A percentile compares a stretch with the other conserved stretches of the same genome.
Conservation (phyloP, 2,329 filamentous ascomycete genomes). For the Neonectria magnoliae region DNA sequence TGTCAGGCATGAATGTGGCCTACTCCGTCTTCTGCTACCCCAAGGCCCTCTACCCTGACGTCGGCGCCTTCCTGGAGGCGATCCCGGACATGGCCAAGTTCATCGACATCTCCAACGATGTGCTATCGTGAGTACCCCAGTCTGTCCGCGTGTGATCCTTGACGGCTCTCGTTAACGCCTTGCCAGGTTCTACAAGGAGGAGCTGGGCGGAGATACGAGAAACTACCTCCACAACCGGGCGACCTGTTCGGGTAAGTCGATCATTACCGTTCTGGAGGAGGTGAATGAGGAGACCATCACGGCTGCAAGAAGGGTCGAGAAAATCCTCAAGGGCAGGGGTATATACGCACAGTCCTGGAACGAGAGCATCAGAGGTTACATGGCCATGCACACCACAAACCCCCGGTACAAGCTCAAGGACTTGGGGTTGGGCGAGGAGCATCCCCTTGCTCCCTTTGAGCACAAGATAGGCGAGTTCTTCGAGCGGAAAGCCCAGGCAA, state of each 20-base stretch:
- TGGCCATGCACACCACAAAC: constrained; percentile 21
- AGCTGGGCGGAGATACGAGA: constrained; percentile 11
- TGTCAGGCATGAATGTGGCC: constrained; percentile 14
- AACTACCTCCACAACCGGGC: constrained; percentile 19
- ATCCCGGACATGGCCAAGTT: constrained; percentile 8
- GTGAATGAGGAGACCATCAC: constrained; percentile 11
- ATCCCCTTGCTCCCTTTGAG: constrained; percentile 13
- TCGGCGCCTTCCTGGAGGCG: constrained; percentile 10
- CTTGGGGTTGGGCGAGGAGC: constrained; percentile 7
- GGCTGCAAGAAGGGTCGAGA: constrained; percentile 9
- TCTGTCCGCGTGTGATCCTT: background rate
- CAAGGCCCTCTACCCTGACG: constrained; percentile 11
- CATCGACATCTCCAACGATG: constrained; percentile 4
- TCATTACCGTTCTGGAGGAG: constrained; percentile 5
- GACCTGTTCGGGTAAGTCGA: constrained; percentile 4
- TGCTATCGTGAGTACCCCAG: constrained; percentile 1
- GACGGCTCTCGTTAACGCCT: background rate
- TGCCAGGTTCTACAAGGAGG: constrained; percentile 17
- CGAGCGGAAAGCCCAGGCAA: background rate
- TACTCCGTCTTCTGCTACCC: constrained; percentile 19
- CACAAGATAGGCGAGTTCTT: constrained; percentile 16
- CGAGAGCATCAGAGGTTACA: constrained; percentile 15
- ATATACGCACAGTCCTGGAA: constrained; percentile 18
- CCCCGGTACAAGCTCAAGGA: constrained; percentile 15
- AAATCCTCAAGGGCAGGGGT: constrained; percentile 16